Conservation (phyloP, 2,329 filamentous ascomycete genomes). For the Thelonectria blattea region DNA sequence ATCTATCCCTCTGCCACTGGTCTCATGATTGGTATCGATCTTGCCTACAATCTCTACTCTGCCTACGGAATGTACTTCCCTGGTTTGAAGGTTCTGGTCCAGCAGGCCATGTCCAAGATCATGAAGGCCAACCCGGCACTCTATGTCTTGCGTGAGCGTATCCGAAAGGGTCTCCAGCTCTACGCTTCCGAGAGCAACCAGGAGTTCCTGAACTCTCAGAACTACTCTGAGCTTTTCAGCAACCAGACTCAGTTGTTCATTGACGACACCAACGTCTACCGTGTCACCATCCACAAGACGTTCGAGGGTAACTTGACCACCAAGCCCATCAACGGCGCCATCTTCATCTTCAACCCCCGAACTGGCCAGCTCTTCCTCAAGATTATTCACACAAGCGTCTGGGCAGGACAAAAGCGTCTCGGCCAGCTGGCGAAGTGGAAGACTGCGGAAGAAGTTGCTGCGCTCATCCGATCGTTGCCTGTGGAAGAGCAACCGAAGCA, state of each 20-base stretch:
- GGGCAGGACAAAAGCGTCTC: conserved; percentile 98
- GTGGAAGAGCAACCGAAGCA: conserved; percentile 99
- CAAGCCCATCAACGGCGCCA: conserved; percentile 98
- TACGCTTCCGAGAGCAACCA: conserved; percentile 99
- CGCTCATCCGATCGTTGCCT: conserved; percentile 90
- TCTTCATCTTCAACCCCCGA: conserved; percentile 99
- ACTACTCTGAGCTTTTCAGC: conserved; percentile 98
- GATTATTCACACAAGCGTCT: conserved; percentile 99
- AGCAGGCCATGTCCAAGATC: conserved; percentile 99
- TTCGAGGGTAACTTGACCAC: conserved; percentile 99
- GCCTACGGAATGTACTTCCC: conserved; percentile 99
- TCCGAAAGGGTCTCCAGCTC: conserved; percentile 95
- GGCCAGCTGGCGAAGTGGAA: conserved; percentile 99
- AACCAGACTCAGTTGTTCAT: conserved; percentile 99
- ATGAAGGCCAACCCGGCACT: conserved; percentile 99
- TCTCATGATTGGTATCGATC: conserved; percentile 95
- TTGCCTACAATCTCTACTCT: conserved; percentile 98
- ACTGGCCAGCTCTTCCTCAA: conserved; percentile 98
- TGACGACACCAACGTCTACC: conserved; percentile 98
- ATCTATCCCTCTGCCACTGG: conserved; percentile 97
- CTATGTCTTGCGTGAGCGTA: conserved; percentile 96
- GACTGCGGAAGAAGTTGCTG: conserved; percentile 98
- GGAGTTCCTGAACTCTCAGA: conserved; percentile 98
- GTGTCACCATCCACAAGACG: conserved; percentile 99
- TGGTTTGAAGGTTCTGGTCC: conserved; percentile 90